phyloP scores from a whole-genome alignment of 495 filamentous ascomycete species.

The Cairneyella variabilis region DNA sequence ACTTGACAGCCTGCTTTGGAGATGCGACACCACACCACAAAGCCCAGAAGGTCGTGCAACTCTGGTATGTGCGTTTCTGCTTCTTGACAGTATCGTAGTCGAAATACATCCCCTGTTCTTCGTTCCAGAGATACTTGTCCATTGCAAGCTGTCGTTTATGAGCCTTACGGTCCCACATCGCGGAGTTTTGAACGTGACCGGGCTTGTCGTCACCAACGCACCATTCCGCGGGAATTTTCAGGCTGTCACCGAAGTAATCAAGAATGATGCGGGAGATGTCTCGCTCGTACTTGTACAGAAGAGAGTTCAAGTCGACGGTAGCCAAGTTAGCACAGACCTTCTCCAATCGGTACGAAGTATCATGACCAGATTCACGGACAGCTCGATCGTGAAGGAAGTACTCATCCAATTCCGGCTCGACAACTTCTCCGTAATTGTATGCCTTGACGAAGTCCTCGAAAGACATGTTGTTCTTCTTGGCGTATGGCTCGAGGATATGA shows the following conservation, averaged over 20 bases:
- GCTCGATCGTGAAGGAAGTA: constrained; percentile 96
- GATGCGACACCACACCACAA: constrained; percentile 88
- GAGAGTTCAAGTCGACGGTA: constrained; percentile 89
- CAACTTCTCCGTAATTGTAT: constrained; percentile 75
- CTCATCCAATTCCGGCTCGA: constrained; percentile 84
- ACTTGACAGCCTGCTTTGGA: constrained; percentile 69
- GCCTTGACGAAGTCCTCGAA: constrained; percentile 79
- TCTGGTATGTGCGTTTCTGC: constrained; percentile 75
- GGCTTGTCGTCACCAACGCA: constrained; percentile 54
- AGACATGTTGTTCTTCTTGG: constrained; percentile 73
- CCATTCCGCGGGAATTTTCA: constrained; percentile 77
- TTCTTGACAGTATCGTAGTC: constrained; percentile 87
- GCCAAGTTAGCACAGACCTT: constrained; percentile 82
- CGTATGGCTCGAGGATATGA: constrained; percentile 82
- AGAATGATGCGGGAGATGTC: constrained; percentile 86
- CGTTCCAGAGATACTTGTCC: constrained; percentile 88
- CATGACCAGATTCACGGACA: constrained; percentile 94
- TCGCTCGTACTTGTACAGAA: constrained; percentile 92
- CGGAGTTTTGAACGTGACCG: constrained; percentile 69
- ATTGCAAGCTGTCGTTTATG: constrained; percentile 74
- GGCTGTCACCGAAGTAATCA: constrained; percentile 70
- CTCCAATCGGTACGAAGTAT: constrained; percentile 91
- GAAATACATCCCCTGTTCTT: constrained; percentile 89
- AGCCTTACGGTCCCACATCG: constrained; percentile 82
- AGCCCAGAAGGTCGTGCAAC: constrained; percentile 90